Evolutionary conservation across 495 filamentous ascomycete genomes (phyloP), one percentile per base, ranked within the genome.

Genomic region (Podospora tetraspora): DNA sequence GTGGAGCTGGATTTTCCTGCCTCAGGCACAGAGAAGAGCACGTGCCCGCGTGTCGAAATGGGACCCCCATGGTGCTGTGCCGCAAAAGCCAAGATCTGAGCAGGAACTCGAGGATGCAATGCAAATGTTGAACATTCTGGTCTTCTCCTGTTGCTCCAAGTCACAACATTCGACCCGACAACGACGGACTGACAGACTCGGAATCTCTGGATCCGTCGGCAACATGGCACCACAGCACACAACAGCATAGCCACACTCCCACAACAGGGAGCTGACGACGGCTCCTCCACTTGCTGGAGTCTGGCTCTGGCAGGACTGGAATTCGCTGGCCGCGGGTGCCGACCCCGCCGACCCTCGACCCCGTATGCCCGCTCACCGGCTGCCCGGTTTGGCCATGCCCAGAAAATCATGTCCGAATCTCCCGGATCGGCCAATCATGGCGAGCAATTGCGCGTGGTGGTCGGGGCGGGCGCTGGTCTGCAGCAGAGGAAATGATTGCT

Each of bases 201-300:
- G 11, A 10, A 34, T 3, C 32, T 52, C 19, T 52, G 43, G 43
- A 52, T 52, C 43, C 34, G 32, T 13, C 32, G 34, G 13, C 34
- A 16, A 16, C 43, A 52, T 52, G 6, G 43, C 43, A 52, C 37
- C 22, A 58, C 69, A 61, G 61, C 69, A 52, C 61, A 66, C 67
- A 43, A n/a, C n/a, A n/a, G 43, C 43, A 52, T 52, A 52, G 43
- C 43, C 43, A 52, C 27, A 27, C 27, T 27, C 27, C 27, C 27
- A 27, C 43, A 52, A 3, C 43, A 52, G 43, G 16, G 16, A 52
- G 43, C 43, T 52, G 43, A 52, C 43, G 43, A 52, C 43, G 43
- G n/a, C 43, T 52, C 34, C 43, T 52, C 43, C 43, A 52, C 43
- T 52, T 52, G 43, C 43, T 52, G 43, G 34, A 43, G 43, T 52